Evolutionary conservation across 2,329 filamentous ascomycete species (phyloP).

Genomic region (Pochonia chlamydosporia): DNA sequence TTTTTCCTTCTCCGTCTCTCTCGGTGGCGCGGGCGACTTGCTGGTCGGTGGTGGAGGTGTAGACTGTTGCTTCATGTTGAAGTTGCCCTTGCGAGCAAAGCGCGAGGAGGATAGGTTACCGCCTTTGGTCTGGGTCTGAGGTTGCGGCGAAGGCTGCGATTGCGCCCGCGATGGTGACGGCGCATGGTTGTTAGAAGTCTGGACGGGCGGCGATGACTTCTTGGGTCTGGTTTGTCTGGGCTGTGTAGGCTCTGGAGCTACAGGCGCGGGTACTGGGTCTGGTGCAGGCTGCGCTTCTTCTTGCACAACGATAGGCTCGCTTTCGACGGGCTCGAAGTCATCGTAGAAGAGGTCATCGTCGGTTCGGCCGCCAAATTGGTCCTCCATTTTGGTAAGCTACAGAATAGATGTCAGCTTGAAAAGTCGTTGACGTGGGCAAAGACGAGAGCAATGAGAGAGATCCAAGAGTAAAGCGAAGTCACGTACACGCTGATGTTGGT

Average conservation of each 20-base stretch:
- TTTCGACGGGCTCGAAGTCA: slow-evolving; percentile 52
- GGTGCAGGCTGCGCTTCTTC: slow-evolving; percentile 12
- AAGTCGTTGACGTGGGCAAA: no score
- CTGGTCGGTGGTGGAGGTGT: slow-evolving; percentile 8
- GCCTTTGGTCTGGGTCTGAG: slow-evolving; percentile 3
- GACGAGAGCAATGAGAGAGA: no score
- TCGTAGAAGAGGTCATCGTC: slow-evolving; percentile 59
- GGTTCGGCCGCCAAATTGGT: slow-evolving; percentile 55
- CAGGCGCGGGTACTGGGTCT: slow-evolving; percentile 11
- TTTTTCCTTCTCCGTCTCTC: background rate
- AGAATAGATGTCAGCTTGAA: background rate
- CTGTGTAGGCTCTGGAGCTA: slow-evolving; percentile 11
- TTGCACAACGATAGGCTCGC: slow-evolving; percentile 23
- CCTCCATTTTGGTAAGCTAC: slow-evolving; percentile 39
- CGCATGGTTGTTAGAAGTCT: background rate
- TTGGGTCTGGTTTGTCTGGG: slow-evolving; percentile 5
- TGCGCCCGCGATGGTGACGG: background rate
- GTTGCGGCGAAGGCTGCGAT: slow-evolving; percentile 12
- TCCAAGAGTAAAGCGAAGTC: no score
- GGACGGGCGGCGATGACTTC: slow-evolving; percentile 1
- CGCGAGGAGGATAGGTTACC: slow-evolving; percentile 10
- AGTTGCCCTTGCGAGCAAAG: slow-evolving; percentile 11
- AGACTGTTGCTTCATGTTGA: slow-evolving; percentile 9
- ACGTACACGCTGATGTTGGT: no score
- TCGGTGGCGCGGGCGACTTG: slow-evolving; percentile 1